Evolutionary conservation across 2,329 filamentous ascomycete species (phyloP).

Genomic region (Davidsoniella neocaledoniae): DNA sequence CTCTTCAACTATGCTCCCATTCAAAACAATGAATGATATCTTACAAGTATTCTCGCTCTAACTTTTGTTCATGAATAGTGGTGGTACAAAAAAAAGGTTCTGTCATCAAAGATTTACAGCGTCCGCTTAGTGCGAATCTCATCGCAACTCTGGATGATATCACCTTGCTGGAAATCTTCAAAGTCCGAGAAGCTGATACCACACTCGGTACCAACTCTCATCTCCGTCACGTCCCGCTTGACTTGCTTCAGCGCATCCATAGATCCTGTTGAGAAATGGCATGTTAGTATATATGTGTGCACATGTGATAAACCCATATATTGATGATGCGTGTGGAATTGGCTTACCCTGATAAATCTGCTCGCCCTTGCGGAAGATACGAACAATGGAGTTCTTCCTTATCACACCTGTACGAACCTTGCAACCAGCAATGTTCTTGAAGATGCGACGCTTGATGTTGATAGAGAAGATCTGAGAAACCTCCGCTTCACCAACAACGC

Average conservation of each 20-base stretch:
- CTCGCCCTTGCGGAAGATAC: slow-evolving; percentile 54
- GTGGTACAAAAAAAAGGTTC: not conserved
- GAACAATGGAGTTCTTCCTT: slow-evolving; percentile 43
- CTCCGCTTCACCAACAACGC: slow-evolving; percentile 76
- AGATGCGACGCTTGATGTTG: slow-evolving; percentile 53
- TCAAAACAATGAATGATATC: too few species aligned
- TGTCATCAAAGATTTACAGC: slow-evolving; percentile 22
- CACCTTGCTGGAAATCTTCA: slow-evolving; percentile 61
- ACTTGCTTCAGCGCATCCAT: slow-evolving; percentile 73
- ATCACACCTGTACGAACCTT: slow-evolving; percentile 71
- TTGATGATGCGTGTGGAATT: slow-evolving; percentile 1
- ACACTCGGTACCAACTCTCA: slow-evolving; percentile 87
- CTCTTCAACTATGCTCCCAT: too few species aligned
- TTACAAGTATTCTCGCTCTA: too few species aligned
- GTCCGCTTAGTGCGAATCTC: slow-evolving; percentile 55
- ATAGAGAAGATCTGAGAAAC: slow-evolving; percentile 72
- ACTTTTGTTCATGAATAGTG: not conserved
- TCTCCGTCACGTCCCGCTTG: slow-evolving; percentile 81
- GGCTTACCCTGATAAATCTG: slow-evolving; percentile 67
- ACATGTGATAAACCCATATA: slow-evolving; percentile 13
- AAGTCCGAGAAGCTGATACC: slow-evolving; percentile 73
- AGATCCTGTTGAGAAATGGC: slow-evolving; percentile 36
- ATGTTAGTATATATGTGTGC: not conserved
- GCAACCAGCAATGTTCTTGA: slow-evolving; percentile 68
- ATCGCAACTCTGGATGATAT: slow-evolving; percentile 78